Conservation (phyloP, 2,329 filamentous ascomycete genomes). For the Tolypocladium cylindrosporum region DNA sequence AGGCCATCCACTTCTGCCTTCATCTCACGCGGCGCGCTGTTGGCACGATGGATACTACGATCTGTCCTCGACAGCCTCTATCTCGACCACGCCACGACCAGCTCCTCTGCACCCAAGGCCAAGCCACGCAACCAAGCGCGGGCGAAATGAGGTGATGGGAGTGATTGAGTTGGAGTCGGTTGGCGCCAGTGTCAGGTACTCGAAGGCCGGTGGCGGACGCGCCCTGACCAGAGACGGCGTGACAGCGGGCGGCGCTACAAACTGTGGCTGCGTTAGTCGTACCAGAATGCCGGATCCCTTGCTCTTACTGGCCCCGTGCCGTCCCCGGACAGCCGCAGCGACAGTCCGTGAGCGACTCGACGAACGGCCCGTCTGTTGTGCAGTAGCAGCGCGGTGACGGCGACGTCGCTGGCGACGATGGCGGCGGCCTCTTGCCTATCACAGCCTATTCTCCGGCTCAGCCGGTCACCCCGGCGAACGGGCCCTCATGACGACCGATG, state of each 20-base stretch:
- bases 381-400: background rate
- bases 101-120: background rate
- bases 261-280: slow-evolving; percentile 5
- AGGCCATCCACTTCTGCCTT: background rate
- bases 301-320: background rate
- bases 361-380: background rate
- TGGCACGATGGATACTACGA: background rate
- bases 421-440: background rate
- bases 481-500: background rate
- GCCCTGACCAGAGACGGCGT: background rate
- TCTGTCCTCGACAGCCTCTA: background rate
- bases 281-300: slow-evolving; percentile 5
- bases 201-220: background rate
- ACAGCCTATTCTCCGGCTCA: background rate
- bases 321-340: background rate
- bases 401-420: background rate
- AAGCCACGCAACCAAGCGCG: background rate
- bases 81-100: background rate
- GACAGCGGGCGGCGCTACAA: background rate
- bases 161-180: background rate
- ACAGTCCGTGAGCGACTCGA: background rate
- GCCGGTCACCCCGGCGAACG: background rate
- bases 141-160: background rate
- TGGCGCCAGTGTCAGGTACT: background rate
- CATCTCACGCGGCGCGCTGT: background rate